Conservation (phyloP, 768 basidiomycete species). For the Mycena vitilis region DNA sequence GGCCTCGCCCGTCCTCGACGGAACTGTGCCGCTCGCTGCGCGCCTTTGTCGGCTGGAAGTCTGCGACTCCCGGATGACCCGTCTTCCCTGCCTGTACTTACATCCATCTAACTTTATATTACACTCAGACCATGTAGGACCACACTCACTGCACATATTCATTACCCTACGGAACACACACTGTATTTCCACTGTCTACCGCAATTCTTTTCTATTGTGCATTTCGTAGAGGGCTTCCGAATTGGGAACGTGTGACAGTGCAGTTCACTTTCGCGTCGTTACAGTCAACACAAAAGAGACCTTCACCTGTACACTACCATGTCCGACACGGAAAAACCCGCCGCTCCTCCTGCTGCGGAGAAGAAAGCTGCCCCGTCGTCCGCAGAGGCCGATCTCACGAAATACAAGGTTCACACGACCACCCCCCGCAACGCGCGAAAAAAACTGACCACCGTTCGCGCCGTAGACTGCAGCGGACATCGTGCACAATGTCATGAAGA, state of each 20-base stretch:
- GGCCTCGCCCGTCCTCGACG: constrained; percentile 11
- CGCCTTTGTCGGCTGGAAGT: constrained; percentile 67
- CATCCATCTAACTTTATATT: constrained; percentile 29
- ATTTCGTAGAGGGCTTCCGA: background rate
- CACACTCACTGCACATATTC: constrained; percentile 29
- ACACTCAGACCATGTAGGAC: constrained; percentile 24
- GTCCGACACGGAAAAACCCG: constrained; percentile 69
- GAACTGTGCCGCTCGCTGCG: constrained; percentile 62
- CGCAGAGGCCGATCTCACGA: constrained; percentile 81
- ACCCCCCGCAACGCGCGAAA: constrained; percentile 31
- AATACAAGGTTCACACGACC: constrained; percentile 77
- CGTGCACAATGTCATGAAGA: constrained; percentile 85
- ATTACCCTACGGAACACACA: constrained; percentile 26
- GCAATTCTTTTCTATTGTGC: background rate
- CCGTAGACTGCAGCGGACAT: constrained; percentile 90
- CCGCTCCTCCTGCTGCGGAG: constrained; percentile 52
- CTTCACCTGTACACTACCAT: constrained; percentile 48
- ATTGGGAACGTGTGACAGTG: constrained; percentile 11
- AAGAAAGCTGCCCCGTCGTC: constrained; percentile 65
- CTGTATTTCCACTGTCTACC: constrained; percentile 18
- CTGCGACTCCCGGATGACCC: constrained; percentile 17
- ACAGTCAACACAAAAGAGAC: constrained; percentile 10
- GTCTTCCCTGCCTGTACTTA: background rate
- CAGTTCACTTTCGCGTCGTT: constrained; percentile 15
- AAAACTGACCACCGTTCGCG: constrained; percentile 35